Percentiles rank a stretch among this genome's conserved stretches.
Evolutionary conservation across 208 protist genomes (phyloP).

Genomic region (Leishmania tropica): DNA sequence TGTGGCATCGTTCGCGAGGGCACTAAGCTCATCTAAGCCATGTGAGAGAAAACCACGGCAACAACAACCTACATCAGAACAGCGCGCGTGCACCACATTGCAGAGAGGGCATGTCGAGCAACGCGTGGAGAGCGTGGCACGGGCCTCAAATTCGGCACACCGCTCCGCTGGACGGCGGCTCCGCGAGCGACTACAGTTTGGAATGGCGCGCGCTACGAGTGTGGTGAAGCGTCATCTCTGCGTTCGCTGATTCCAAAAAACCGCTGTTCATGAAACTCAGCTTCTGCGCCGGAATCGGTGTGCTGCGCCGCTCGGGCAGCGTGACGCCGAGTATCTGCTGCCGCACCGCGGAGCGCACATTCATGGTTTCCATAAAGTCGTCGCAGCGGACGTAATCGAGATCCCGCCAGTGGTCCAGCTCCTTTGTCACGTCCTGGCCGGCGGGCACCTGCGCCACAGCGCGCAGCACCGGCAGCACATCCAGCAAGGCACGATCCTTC

Average conservation of each 20-base stretch:
- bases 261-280: conserved; percentile 48
- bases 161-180: background rate
- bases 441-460: conserved; percentile 38
- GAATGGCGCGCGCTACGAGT: conserved; percentile 12
- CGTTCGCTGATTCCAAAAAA: conserved; percentile 59
- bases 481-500: conserved; percentile 55
- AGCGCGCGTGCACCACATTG: background rate
- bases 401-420: conserved; percentile 84
- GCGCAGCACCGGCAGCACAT: conserved; percentile 78
- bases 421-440: conserved; percentile 49
- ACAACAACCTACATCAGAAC: background rate
- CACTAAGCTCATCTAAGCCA: background rate
- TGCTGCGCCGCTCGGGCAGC: conserved; percentile 30
- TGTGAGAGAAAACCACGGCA: background rate
- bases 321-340: conserved; percentile 54
- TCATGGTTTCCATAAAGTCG: conserved; percentile 81
- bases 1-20: background rate
- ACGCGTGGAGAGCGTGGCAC: background rate
- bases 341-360: conserved; percentile 54
- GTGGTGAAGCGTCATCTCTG: conserved; percentile 35
- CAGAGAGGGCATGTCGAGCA: background rate
- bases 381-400: conserved; percentile 79
- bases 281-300: conserved; percentile 59
- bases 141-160: background rate
- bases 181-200: conserved; percentile 17